Base-by-base conservation (phyloP, 2,329 filamentous ascomycete species). In the Cercospora sp. region DNA sequence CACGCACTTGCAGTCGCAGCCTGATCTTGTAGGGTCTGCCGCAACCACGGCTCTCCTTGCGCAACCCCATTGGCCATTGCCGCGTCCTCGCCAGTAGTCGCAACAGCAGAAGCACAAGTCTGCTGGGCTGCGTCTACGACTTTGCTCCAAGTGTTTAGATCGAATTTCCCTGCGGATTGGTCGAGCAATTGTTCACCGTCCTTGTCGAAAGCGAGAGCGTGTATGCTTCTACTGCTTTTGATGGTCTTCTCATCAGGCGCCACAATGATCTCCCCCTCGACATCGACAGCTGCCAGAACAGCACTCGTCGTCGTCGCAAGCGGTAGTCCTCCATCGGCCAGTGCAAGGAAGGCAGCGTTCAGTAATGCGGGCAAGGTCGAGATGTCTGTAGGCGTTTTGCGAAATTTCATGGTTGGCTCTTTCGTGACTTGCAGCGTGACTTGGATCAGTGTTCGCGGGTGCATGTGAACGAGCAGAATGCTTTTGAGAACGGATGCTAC, bases 161-260 rank as follows among this genome's bases (percentile, higher is more conserved):
- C 87, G 77, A 97, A 98, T 3, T 81, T 81, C 0, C 94, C 94
- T 74, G 94, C 89, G 75, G 93, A 96, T 80, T 97, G 91, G 36
- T 87, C 89, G 51, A 97, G 80, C 23, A 97, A 80, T 62, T 96
- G 81, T 67, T 92, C 88, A 8, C 90, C 87, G 62, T 88, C 83
- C 1, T 89, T 89, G n/a, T 90, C 90, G 77, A 95, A 96, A 5
- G 89, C 90, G 67, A 97, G 84, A n/a, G 91, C 92, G 77, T 97
- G 94, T 23, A 92, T 81, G 5, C 93, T 96, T 65, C 82, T 84
- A 10, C 91, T 89, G 57, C 82, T 80, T 71, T 87, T 83, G 57
- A 89, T 83, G 68, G 91, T 85, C 23, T 86, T 82, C 5, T 87
- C 83, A 3, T 86, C 87, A 6, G 93, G 93, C 64, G 90, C 86